Base-by-base conservation (phyloP, 257 asterid species). In the Nicotiana paniculata region DNA sequence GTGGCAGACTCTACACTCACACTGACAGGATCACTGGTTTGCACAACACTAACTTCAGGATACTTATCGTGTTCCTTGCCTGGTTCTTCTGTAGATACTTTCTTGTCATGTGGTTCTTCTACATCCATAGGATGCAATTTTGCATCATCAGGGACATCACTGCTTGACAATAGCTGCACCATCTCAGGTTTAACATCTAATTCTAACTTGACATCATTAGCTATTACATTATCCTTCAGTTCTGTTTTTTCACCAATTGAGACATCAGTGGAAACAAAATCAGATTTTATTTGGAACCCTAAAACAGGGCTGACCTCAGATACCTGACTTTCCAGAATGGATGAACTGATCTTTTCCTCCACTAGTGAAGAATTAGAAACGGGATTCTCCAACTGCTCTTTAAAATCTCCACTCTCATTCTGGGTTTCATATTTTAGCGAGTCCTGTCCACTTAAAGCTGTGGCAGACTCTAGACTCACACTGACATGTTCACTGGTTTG, bases 241-340 rank as follows among this genome's bases (percentile, higher is more conserved):
- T 92, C 97, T 86, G 84, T 87, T 86, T 93, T 93, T 89, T 87
- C 96, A 43, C 12, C 12, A 43, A 43, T 9, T 43, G 51, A 43
- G 12, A 9, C 51, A 43, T 43, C 51, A 43, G 93, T 84, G 88
- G 93, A 88, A 89, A 89, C 88, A 91, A 92, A 91, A 85, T 90
- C 92, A 87, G 93, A 91, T 88, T 88, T 88, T 87, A 93, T 93
- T 90, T 92, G 91, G 83, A 88, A 88, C 84, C 95, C 94, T 43
- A 43, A 43, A 43, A 43, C 51, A 43, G 11, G 51, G 51, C 51
- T 43, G 51, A 43, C 51, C 51, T 88, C 94, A 89, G 96, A 88
- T 93, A 94, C 97, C 97, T 87, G 95, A 86, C 87, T 79, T 86
- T 89, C 83, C 88, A 81, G 63, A 74, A 82, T 85, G 64, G 86